Base-by-base conservation (phyloP, 805 yeast genomes). In the Kregervanrija delftensis region DNA sequence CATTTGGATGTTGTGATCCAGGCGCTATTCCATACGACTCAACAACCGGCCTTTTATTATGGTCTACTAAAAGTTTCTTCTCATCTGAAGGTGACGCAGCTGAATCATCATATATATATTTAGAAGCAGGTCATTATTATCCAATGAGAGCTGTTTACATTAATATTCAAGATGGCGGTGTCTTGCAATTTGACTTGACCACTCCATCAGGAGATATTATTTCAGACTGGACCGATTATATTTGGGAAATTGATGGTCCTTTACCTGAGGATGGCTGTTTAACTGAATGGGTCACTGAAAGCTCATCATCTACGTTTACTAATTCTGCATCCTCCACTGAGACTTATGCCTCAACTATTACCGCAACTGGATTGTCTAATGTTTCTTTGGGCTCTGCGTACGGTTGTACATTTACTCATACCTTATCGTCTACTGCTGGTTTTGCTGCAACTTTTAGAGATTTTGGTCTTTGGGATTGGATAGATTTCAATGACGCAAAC, bases 1-100 rank as follows among this genome's bases (percentile, higher is more conserved):
- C 48, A 6, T 45, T 45, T 42, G 33, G n/a, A 6, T 45, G 48
- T 38, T 45, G 48, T 39, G 15, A 37, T n/a, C 37, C 49, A 9
- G 37, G 16, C 11, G 10, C 13, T 9, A 22, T 41, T n/a, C 15
- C 40, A 5, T 12, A 30, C 2, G 16, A 33, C 17, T 30, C 45
- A 2, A 16, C 17, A 14, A 12, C 12, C 4, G 31, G 33, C 8
- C 16, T 37, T 3, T 10, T 40, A 9, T 32, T 44, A 12, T 33
- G n/a, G 13, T 12, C 13, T 4, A 33, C 35, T 12, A 17, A 17
- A 17, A 17, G 22, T 17, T 17, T 17, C 22, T 17, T 17, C 5
- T 3, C 5, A 4, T 17, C 22, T 4, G 22, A 17, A 17, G 22
- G 22, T 17, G 35, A 3, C 13, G 35, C 35, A 3, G n/a, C 35